These are phyloP conservation scores for Picea glauca DNA, from an alignment of 75 land plant species.

Conservation along the genomic window DNA sequence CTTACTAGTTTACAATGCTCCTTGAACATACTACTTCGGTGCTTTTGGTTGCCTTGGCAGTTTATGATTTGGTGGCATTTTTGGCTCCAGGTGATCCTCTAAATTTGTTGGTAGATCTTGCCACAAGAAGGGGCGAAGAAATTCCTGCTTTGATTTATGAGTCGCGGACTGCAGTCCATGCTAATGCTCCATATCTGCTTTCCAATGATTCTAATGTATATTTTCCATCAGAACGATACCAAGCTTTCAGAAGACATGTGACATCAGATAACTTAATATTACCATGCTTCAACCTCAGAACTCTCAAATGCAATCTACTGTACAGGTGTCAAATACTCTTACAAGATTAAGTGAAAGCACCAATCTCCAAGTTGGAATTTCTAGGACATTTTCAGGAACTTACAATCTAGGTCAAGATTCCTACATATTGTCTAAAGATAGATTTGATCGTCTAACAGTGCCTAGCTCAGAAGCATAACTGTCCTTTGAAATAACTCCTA, in stretches of 20 bases:
- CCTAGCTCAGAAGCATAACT: not conserved
- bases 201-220: not conserved
- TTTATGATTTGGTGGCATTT: slow-evolving; percentile 78
- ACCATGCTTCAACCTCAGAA: slow-evolving; percentile 11
- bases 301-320: not conserved
- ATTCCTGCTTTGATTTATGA: slow-evolving; percentile 80
- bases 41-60: slow-evolving; percentile 69
- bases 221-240: not conserved
- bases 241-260: not conserved
- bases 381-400: too few relatives aligned
- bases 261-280: not conserved
- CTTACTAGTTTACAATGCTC: slow-evolving; percentile 65
- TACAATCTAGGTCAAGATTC: not conserved
- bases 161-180: slow-evolving; percentile 37
- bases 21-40: slow-evolving; percentile 90
- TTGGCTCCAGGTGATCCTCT: slow-evolving; percentile 77
- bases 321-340: not conserved
- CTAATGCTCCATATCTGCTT: not conserved
- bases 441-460: not conserved
- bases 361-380: too few relatives aligned
- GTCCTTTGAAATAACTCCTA: not conserved
- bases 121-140: slow-evolving; percentile 52
- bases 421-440: not conserved
- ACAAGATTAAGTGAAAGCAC: too few relatives aligned
- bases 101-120: slow-evolving; percentile 66